A percentile compares a stretch with the other conserved stretches of the same genome.
phyloP scores from a whole-genome alignment of 1,284 basidiomycete genomes.

The Moniliella sp. region DNA sequence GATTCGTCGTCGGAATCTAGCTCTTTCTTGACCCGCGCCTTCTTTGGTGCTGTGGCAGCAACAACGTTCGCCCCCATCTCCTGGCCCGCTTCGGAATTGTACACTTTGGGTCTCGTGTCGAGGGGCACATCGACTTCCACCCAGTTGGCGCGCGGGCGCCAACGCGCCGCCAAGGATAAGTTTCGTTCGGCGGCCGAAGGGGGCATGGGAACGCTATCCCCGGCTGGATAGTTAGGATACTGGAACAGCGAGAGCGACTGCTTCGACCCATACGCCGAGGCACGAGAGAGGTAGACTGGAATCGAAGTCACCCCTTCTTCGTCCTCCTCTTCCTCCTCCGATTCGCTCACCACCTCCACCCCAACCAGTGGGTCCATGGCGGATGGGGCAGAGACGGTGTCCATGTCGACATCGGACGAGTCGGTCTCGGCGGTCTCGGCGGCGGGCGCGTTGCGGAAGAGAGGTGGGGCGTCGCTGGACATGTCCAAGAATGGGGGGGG shows the following conservation, averaged over 20 bases:
- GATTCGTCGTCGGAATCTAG: conserved; percentile 4
- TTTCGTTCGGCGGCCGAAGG: conserved; percentile 16
- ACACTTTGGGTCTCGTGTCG: conserved; percentile 20
- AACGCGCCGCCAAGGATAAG: conserved; percentile 14
- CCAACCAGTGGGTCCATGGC: too few species aligned
- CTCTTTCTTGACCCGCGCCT: conserved; percentile 9
- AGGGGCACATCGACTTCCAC: conserved; percentile 30
- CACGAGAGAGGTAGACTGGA: conserved; percentile 22
- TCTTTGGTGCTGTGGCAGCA: conserved; percentile 3
- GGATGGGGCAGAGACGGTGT: too few species aligned
- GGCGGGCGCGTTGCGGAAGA: too few species aligned
- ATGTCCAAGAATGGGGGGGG: too few species aligned
- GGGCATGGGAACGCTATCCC: conserved; percentile 18
- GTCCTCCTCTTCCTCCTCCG: too few species aligned
- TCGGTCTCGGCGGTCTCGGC: too few species aligned
- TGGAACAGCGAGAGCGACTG: conserved; percentile 24
- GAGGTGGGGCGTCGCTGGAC: too few species aligned
- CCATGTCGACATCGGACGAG: too few species aligned
- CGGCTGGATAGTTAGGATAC: conserved; percentile 23
- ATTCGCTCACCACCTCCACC: too few species aligned
- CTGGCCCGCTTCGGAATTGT: conserved; percentile 19
- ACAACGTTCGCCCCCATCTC: conserved; percentile 9
- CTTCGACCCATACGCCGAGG: conserved; percentile 9
- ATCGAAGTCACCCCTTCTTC: too few species aligned
- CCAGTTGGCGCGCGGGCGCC: conserved; percentile 19